Evolutionary conservation across 805 yeast genomes (phyloP), one percentile per base, ranked within the genome.

Genomic region (Metschnikowia continentalis): DNA sequence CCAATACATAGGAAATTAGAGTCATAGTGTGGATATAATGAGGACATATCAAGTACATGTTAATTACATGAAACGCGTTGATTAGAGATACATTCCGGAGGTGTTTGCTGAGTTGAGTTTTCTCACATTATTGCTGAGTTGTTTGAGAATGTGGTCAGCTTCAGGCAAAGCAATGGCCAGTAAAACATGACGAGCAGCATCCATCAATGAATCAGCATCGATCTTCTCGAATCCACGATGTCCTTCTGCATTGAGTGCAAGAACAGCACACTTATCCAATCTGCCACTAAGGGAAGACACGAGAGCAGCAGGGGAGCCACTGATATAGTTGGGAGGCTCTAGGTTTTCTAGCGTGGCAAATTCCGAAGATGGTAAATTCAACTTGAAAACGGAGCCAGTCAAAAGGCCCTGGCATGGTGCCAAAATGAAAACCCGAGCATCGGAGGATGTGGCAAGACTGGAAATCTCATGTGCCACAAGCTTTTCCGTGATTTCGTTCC

Each of bases 271-370:
- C 5, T 43, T 42, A 6, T 46, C 40, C 5, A 44, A 47, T 6
- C 46, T 36, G 4, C 19, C 38, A 6, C 48, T 39, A 42, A 62
- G 42, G 47, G 56, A 68, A 3, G 74, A 72, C 17, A 64, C 61
- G 4, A 72, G 53, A 0, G 79, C 70, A n/a, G 82, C 88, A 7
- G 76, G 57, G 22, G 80, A 74, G 0, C 87, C 88, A 0, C 86
- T 79, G 26, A 84, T 65, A 48, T 78, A 78, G 62, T 80, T 85
- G 0, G 89, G 90, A 1, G 89, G 88, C 19, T 62, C 67, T 48
- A 84, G 64, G 8, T 57, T 55, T 22, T 64, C 74, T 48, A 54
- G 59, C 6, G 46, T 41, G 22, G 53, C 36, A 33, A 55, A 54
- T 10, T 46, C 46, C 15, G 40, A 38, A 7, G 57, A 36, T 8